phyloP scores from a whole-genome alignment of 768 basidiomycete genomes.

The Daedaleopsis sinensis region DNA sequence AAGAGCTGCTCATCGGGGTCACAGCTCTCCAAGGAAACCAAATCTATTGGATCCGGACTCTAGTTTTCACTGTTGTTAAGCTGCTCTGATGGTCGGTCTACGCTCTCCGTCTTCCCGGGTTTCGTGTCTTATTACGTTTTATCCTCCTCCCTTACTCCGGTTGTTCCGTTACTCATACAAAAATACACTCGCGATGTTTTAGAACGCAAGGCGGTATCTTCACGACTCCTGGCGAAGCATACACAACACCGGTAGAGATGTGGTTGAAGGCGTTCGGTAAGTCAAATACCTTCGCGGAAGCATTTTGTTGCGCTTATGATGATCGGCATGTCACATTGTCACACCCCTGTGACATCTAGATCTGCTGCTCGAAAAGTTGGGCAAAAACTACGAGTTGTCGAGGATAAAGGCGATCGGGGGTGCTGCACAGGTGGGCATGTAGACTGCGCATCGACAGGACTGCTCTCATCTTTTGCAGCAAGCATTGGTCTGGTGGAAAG shows the following conservation, averaged over 20 bases:
- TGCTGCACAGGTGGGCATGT: conserved; percentile 64
- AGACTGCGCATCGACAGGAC: not conserved
- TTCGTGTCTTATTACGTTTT: not conserved
- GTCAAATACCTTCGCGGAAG: conserved; percentile 52
- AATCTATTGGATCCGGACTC: not conserved
- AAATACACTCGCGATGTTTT: conserved; percentile 13
- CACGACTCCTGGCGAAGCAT: conserved; percentile 84
- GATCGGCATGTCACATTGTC: conserved; percentile 19
- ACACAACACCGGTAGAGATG: conserved; percentile 88
- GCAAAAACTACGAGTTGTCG: conserved; percentile 67
- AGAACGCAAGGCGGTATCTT: conserved; percentile 89
- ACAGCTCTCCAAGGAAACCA: not conserved
- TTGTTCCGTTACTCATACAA: not conserved
- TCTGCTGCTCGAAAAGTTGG: conserved; percentile 72
- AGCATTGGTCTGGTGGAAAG: conserved; percentile 88
- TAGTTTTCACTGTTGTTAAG: not conserved
- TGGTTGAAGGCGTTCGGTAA: conserved; percentile 86
- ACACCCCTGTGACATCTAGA: conserved; percentile 45
- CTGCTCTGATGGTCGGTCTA: not conserved
- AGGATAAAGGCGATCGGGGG: conserved; percentile 79
- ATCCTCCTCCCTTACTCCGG: not conserved
- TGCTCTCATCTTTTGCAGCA: conserved; percentile 40
- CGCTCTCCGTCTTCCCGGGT: not conserved
- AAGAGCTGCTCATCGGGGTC: too few species aligned
- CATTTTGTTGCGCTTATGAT: conserved; percentile 34